Evolutionary conservation across 495 filamentous ascomycete species (phyloP), one percentile per base, ranked within the genome.

Genomic region (Aspergillus coremiiformis): DNA sequence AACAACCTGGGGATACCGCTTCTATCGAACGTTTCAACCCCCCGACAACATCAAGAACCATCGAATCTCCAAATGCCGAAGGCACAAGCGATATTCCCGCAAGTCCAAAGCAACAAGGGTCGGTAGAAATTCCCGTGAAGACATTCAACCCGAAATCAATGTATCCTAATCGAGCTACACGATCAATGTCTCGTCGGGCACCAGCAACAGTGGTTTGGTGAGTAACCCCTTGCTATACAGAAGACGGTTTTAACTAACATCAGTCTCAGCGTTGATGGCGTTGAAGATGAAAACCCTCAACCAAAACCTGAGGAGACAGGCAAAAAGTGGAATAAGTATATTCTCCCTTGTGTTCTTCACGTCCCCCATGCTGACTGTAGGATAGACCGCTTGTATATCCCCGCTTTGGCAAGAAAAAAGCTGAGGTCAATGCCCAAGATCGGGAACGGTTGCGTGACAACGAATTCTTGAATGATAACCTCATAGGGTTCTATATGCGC

Each of bases 401-500:
- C 5, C 71, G 70, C 29, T 72, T 69, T 39, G 89, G 86, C 5
- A 82, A 81, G 53, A 84, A 83, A 55, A 83, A 83, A 55, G 81
- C 86, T 15, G 84, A 83, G 20, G 87, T 97, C 12, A 82, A 87
- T 49, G 84, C 84, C 54, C 75, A 80, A 15, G 93, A 98, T 65
- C 84, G 95, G 45, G 74, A 80, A 19, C 79, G 90, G 30, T 76
- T 97, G 17, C 84, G 91, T 47, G 87, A 89, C 53, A 82, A 82
- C n/a, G 77, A 96, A 57, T 95, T 86, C 49, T 65, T 98, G 15
- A 98, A 98, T 58, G 93, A 98, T 68, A 95, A 89, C 61, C 69
- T 98, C 23, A 84, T 98, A 49, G 81, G 76, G 17, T 96, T 96
- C 63, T 94, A 92, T 58, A 76, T 96, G 30, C 81, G 81, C 23